These are phyloP conservation scores for Phytophthora constricta DNA, from an alignment of 352 stramenopile species.

Conservation along the genomic window DNA sequence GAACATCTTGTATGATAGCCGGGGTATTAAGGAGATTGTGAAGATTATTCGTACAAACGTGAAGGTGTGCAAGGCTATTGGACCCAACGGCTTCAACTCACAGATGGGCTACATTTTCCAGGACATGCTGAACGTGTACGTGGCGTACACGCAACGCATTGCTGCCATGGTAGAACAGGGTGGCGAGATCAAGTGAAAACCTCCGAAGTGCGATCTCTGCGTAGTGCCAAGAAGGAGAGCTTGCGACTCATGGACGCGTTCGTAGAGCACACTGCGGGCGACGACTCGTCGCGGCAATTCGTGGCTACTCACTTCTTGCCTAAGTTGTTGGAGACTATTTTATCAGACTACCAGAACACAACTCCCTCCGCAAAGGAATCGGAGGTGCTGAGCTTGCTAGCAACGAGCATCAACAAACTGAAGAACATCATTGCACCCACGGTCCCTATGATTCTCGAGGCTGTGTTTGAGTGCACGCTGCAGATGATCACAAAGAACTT, in stretches of 20 bases:
- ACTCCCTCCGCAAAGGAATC: constrained; percentile 79
- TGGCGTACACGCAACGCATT: constrained; percentile 98
- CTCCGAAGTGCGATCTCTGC: constrained; percentile 92
- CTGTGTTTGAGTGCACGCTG: constrained; percentile 98
- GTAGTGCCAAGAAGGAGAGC: constrained; percentile 97
- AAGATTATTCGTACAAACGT: constrained; percentile 99
- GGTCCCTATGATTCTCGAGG: constrained; percentile 96
- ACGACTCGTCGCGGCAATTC: constrained; percentile 77
- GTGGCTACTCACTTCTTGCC: constrained; percentile 96
- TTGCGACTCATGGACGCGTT: constrained; percentile 97
- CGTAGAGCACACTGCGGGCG: constrained; percentile 86
- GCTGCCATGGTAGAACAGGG: constrained; percentile 88
- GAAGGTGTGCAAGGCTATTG: constrained; percentile 95
- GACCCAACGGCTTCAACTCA: constrained; percentile 95
- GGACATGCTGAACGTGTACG: constrained; percentile 99
- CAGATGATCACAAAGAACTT: constrained; percentile 99
- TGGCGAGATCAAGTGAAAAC: constrained; percentile 96
- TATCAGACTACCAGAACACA: constrained; percentile 95
- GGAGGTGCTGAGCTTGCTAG: constrained; percentile 96
- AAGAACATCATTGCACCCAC: constrained; percentile 87
- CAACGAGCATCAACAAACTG: constrained; percentile 97
- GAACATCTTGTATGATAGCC: constrained; percentile 78
- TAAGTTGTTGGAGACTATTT: constrained; percentile 95
- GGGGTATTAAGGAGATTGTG: constrained; percentile 92
- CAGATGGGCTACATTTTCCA: constrained; percentile 98